Conservation (phyloP, 768 basidiomycete genomes). For the Suillus variegatus region DNA sequence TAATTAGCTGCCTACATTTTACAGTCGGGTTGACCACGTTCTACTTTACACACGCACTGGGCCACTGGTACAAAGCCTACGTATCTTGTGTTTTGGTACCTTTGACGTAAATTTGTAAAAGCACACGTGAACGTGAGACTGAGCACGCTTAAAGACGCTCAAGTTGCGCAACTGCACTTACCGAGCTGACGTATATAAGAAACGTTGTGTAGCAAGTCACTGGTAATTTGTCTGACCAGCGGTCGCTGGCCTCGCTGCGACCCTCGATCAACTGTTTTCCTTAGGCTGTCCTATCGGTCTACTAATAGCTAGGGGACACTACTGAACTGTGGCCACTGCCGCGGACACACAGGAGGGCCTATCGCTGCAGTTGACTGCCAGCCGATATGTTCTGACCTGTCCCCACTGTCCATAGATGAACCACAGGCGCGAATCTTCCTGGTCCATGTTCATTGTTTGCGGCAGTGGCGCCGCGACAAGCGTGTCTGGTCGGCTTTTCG, state of each 20-base stretch:
- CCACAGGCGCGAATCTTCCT: neutral
- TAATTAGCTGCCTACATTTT: conserved; percentile 2
- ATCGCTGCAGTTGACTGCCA: neutral
- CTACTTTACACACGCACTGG: neutral
- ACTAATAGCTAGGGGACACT: neutral
- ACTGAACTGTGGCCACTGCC: neutral
- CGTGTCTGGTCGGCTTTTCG: neutral
- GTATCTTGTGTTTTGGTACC: neutral
- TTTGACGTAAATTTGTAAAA: neutral
- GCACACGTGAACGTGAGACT: neutral
- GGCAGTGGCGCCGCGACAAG: neutral
- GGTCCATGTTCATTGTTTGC: neutral
- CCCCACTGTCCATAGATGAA: neutral
- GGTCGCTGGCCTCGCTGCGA: neutral
- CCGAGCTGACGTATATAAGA: too few species aligned
- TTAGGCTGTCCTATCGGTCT: neutral
- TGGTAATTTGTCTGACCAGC: too few species aligned
- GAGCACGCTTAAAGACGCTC: neutral
- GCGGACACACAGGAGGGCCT: neutral
- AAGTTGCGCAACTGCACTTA: too few species aligned
- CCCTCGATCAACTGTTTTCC: neutral
- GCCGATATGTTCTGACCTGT: neutral
- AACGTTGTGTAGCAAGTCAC: too few species aligned
- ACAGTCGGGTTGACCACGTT: neutral
- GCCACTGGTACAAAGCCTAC: neutral